Percentiles rank a stretch among this genome's conserved stretches.
Conservation (phyloP, 495 filamentous ascomycete species). For the Aspergillus kassunensis region DNA sequence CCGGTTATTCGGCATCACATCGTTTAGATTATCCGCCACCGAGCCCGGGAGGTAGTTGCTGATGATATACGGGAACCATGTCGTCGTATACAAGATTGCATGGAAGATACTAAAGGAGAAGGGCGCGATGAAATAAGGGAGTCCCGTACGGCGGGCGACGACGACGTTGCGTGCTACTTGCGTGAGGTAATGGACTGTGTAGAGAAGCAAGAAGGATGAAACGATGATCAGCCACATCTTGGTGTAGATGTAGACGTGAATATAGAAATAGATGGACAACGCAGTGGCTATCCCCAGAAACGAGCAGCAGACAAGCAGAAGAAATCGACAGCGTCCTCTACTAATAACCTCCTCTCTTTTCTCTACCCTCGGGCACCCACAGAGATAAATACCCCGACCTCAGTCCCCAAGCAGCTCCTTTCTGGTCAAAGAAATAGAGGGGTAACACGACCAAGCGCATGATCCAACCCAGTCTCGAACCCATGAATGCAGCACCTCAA, state of each 20-base stretch:
- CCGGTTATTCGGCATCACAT: neutral
- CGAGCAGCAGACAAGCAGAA: no score
- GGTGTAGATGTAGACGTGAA: neutral
- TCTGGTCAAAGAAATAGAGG: no score
- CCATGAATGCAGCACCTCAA: no score
- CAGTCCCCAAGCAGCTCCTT: no score
- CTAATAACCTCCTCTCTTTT: no score
- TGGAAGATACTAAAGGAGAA: slow-evolving; percentile 30
- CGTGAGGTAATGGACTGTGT: neutral
- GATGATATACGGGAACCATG: slow-evolving; percentile 8
- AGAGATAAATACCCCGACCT: no score
- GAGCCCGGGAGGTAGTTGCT: slow-evolving; percentile 9
- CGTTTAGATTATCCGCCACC: slow-evolving; percentile 13
- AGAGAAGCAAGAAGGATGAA: slow-evolving; percentile 5
- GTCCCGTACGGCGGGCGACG: slow-evolving; percentile 18
- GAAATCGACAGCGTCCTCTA: no score
- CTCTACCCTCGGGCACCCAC: no score
- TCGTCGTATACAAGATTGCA: slow-evolving; percentile 12
- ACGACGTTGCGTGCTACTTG: slow-evolving; percentile 25
- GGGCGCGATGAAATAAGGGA: slow-evolving; percentile 35
- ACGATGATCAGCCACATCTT: slow-evolving; percentile 5
- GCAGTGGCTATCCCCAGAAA: no score
- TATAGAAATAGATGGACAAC: no score
- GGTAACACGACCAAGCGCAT: no score
- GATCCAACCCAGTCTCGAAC: no score